These are phyloP conservation scores for Tuber umbilicatum DNA, from an alignment of 495 filamentous ascomycete genomes.

Conservation along the genomic window DNA sequence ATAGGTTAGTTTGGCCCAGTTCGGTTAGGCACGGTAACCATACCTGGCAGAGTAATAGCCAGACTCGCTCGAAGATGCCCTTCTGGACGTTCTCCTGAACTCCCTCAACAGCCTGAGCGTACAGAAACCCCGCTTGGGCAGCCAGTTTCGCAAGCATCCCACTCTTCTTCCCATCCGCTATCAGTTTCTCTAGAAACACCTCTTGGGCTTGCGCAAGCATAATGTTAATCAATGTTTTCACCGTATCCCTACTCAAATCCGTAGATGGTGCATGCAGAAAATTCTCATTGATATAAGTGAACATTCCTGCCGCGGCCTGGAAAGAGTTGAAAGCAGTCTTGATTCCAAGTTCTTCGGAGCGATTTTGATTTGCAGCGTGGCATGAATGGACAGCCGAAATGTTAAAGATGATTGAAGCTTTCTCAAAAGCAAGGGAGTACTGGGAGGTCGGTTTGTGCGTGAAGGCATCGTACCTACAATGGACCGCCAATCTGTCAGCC, in stretches of 20 bases:
- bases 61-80: slow-evolving; percentile 92
- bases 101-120: slow-evolving; percentile 77
- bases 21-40: slow-evolving; percentile 24
- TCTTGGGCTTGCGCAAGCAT: slow-evolving; percentile 95
- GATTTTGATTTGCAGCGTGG: slow-evolving; percentile 87
- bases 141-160: slow-evolving; percentile 88
- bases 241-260: slow-evolving; percentile 86
- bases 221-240: slow-evolving; percentile 85
- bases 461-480: slow-evolving; percentile 90
- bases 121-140: slow-evolving; percentile 80
- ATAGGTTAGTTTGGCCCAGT: slow-evolving; percentile 9
- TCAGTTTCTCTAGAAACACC: slow-evolving; percentile 94
- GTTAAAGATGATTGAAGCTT: slow-evolving; percentile 99
- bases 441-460: slow-evolving; percentile 93
- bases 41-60: slow-evolving; percentile 76
- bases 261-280: slow-evolving; percentile 94
- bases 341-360: slow-evolving; percentile 82
- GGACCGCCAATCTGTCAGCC: slow-evolving; percentile 18
- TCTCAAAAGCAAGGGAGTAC: slow-evolving; percentile 94
- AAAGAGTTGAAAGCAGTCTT: slow-evolving; percentile 98
- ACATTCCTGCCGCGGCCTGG: slow-evolving; percentile 97
- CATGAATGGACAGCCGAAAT: slow-evolving; percentile 95
- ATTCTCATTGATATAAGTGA: slow-evolving; percentile 99
- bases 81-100: slow-evolving; percentile 88
- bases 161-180: slow-evolving; percentile 85